Base-by-base conservation (phyloP, 306 rosid genomes). In the Lupinus albus region DNA sequence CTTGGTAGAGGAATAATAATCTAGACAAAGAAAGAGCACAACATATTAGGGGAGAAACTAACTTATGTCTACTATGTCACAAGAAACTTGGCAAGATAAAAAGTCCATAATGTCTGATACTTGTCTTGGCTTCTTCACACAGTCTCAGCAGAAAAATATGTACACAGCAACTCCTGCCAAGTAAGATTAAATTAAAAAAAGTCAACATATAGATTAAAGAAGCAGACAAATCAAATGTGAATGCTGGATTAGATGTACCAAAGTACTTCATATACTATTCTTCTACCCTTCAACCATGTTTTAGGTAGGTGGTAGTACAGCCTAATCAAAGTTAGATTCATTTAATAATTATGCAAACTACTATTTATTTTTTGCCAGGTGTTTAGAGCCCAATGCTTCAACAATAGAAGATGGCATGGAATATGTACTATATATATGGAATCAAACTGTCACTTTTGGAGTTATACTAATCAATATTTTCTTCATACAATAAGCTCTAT, bases 111-210 rank as follows among this genome's bases (percentile, higher is more conserved):
- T 44, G 63, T 73, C 68, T 59, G 75, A 58, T 63, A 66, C 70
- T 64, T 64, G 71, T 73, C 59, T 42, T 64, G 51, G 65, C 77
- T 57, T 77, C 78, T 68, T 69, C 80, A 70, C 67, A 64, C 64
- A 60, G 65, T 78, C 69, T 70, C 67, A 74, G 68, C 59, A 32
- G 72, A 72, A 74, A 77, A 81, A 65, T 54, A 75, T 70, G 30
- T 78, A 75, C 80, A 60, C 45, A 61, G 35, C 64, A 82, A 54
- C 70, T 53, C 78, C 83, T 82, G 76, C 70, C 61, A 78, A 36
- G 20, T 21, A 20, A 33, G 56, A 50, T 33, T 25, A 32, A 30
- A 2, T 16, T 16, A 68, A 38, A 38, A 68, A 38, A 4, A 36
- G 71, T 80, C 80, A 80, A 75, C 44, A 20, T 62, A 25, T n/a